These are phyloP conservation scores for Iberis pinnata DNA, from an alignment of 345 rosid species.

Conservation along the genomic window DNA sequence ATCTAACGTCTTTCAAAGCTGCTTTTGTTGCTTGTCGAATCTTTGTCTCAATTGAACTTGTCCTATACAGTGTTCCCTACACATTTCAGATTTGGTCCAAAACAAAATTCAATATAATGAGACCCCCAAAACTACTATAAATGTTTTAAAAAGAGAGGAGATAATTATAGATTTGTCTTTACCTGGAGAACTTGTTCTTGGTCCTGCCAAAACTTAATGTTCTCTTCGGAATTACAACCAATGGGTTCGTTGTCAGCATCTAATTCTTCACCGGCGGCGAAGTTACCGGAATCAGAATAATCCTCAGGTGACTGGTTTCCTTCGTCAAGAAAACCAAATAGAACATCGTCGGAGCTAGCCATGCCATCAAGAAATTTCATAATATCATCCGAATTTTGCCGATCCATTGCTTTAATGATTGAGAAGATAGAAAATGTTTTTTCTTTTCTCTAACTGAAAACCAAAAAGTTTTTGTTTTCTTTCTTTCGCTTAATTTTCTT, in stretches of 20 bases:
- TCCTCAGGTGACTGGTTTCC: slow-evolving; percentile 27
- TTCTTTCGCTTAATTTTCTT: too few species aligned
- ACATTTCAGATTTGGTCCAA: slow-evolving; percentile 7
- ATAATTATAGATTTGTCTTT: not conserved
- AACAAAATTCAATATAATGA: slow-evolving; percentile 7
- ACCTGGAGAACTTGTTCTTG: slow-evolving; percentile 79
- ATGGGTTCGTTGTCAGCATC: slow-evolving; percentile 30
- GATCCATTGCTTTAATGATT: slow-evolving; percentile 6
- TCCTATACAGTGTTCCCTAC: slow-evolving; percentile 63
- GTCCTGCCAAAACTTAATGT: slow-evolving; percentile 53
- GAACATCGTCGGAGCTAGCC: slow-evolving; percentile 49
- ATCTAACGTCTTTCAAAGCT: slow-evolving; percentile 38
- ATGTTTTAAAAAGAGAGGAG: too few species aligned
- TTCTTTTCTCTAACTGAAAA: not conserved
- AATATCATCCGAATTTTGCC: slow-evolving; percentile 41
- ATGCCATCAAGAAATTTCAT: slow-evolving; percentile 46
- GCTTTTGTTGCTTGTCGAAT: slow-evolving; percentile 60
- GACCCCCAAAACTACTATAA: not conserved
- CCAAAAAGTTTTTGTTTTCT: too few species aligned
- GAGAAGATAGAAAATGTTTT: not conserved
- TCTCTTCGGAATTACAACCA: slow-evolving; percentile 35
- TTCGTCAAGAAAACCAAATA: slow-evolving; percentile 55
- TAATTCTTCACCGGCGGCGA: slow-evolving; percentile 12
- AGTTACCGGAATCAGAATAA: slow-evolving; percentile 18
- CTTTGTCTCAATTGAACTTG: slow-evolving; percentile 55